Percentiles rank a stretch among this genome's conserved stretches.
These are phyloP conservation scores for Colletotrichum cordylinicola DNA, from an alignment of 2,329 filamentous ascomycete genomes.

Conservation along the genomic window DNA sequence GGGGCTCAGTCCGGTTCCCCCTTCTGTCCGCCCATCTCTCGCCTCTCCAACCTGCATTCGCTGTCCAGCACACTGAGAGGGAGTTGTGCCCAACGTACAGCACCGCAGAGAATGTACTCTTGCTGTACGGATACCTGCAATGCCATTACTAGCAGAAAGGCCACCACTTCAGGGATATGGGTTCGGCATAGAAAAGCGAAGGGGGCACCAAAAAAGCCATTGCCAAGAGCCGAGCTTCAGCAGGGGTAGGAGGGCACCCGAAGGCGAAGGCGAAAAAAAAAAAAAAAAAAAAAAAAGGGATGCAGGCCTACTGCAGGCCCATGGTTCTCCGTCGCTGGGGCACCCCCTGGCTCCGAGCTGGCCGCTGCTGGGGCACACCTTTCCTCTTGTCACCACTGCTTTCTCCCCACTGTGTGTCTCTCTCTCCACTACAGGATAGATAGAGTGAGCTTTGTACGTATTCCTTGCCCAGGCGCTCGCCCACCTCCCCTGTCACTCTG, in stretches of 20 bases:
- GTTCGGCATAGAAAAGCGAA: neutral
- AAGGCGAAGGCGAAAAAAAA: constrained; percentile 1
- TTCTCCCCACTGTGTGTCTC: neutral
- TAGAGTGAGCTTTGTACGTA: neutral
- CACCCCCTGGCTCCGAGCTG: neutral
- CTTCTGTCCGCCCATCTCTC: neutral
- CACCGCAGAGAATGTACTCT: neutral
- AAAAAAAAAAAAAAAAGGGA: constrained; percentile 11
- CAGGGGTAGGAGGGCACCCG: constrained; percentile 3
- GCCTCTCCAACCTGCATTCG: neutral
- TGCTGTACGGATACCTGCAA: neutral
- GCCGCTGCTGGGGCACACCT: constrained; percentile 13
- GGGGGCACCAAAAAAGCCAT: neutral
- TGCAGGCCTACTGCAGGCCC: constrained; percentile 14
- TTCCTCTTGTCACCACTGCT: neutral
- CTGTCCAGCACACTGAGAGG: neutral
- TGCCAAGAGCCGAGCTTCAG: constrained; percentile 4
- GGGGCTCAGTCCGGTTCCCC: neutral
- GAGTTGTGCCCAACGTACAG: neutral
- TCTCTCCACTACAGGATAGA: neutral
- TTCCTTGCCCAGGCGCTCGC: neutral
- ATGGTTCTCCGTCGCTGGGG: neutral
- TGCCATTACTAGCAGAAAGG: neutral
- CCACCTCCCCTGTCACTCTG: neutral
- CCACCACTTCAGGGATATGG: constrained; percentile 2